Evolutionary conservation across 139 green algal species (phyloP).

Genomic region (Auxenochlorella pyrenoidosa): DNA sequence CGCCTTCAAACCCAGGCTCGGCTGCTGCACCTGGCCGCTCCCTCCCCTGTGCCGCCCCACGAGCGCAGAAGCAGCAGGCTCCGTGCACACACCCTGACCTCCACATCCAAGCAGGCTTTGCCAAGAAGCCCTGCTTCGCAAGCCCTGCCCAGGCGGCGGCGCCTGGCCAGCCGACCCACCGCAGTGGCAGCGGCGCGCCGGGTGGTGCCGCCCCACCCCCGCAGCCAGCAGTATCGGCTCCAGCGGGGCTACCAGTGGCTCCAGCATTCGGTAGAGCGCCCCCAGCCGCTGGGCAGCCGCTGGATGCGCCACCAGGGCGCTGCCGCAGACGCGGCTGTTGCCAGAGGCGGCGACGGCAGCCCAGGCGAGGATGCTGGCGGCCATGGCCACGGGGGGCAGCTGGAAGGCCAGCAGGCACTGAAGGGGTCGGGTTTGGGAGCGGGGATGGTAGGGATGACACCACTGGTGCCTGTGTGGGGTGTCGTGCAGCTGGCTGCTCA

Average conservation of each 20-base stretch:
- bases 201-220: neutral
- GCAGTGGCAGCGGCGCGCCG: neutral
- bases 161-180: neutral
- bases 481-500: too few relatives aligned
- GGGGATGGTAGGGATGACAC: too few relatives aligned
- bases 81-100: neutral
- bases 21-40: too few relatives aligned
- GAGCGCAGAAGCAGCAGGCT: neutral
- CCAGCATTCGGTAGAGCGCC: neutral
- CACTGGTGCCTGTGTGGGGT: too few relatives aligned
- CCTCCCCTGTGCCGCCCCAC: too few relatives aligned
- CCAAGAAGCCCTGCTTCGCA: too few relatives aligned
- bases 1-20: too few relatives aligned
- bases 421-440: too few relatives aligned
- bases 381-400: neutral
- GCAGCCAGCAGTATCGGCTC: slow-evolving; percentile 17
- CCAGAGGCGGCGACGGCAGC: neutral
- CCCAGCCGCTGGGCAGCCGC: neutral
- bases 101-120: neutral
- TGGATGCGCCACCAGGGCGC: neutral
- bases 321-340: neutral
- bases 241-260: neutral
- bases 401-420: neutral
- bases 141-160: neutral
- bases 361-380: neutral